Percentiles rank a stretch among this genome's conserved stretches.
phyloP scores from a whole-genome alignment of 2,329 filamentous ascomycete genomes.

The Clarireedia hainanense region DNA sequence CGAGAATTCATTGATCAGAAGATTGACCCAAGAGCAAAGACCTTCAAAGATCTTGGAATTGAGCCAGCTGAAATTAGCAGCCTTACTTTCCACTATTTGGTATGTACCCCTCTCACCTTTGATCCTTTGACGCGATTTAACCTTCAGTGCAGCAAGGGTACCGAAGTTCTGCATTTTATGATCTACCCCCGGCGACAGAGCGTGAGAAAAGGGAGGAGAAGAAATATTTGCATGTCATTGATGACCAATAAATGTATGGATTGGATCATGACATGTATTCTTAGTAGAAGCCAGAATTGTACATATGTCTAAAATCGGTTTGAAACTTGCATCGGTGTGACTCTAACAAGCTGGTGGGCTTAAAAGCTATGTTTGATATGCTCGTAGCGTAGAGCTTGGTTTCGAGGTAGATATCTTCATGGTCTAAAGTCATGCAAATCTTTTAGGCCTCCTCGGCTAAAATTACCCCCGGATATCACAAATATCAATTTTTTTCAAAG shows the following conservation, averaged over 20 bases:
- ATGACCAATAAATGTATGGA: constrained; percentile 59
- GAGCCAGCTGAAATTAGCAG: constrained; percentile 79
- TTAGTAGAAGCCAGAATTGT: constrained; percentile 26
- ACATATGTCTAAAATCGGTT: constrained; percentile 26
- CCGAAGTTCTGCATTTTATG: constrained; percentile 81
- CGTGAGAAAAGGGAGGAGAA: constrained; percentile 90
- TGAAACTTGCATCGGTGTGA: not conserved
- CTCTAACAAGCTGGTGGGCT: not conserved
- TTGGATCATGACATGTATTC: constrained; percentile 2
- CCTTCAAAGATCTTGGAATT: constrained; percentile 88
- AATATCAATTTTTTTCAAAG: not conserved
- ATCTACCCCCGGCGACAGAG: constrained; percentile 89
- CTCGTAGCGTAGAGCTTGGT: too few species aligned
- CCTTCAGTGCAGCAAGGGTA: constrained; percentile 64
- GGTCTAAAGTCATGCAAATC: not conserved
- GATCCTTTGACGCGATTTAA: constrained; percentile 26
- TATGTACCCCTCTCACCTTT: constrained; percentile 33
- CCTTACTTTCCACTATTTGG: constrained; percentile 89
- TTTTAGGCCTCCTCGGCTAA: not conserved
- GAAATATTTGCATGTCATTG: constrained; percentile 92
- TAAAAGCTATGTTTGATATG: not conserved
- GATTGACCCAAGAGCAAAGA: constrained; percentile 88
- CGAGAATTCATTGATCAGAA: constrained; percentile 87
- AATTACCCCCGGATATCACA: not conserved
- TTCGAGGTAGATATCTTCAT: too few species aligned